Conservation (phyloP, 2,329 filamentous ascomycete species). For the Thielaviopsis cerberus region DNA sequence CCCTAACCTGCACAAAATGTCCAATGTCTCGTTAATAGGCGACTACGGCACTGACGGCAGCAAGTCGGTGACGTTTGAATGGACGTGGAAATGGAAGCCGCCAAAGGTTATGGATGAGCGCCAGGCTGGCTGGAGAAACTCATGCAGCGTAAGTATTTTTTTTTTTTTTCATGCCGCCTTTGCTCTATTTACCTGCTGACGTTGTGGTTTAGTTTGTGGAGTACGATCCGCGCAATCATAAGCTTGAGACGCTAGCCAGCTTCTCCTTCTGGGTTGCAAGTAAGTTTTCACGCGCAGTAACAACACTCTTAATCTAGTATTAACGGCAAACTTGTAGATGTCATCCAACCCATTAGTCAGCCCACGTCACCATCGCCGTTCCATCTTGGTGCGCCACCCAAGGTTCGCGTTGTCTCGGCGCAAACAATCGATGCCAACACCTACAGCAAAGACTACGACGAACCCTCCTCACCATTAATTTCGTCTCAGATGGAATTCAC, state of each 20-base stretch:
- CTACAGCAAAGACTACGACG: slow-evolving; percentile 50
- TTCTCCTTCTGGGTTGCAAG: slow-evolving; percentile 94
- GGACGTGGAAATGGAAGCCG: slow-evolving; percentile 93
- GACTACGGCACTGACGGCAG: slow-evolving; percentile 74
- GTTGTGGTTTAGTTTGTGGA: slow-evolving; percentile 56
- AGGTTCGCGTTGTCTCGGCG: slow-evolving; percentile 65
- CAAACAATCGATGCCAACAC: slow-evolving; percentile 73
- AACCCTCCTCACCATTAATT: slow-evolving; percentile 35
- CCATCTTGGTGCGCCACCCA: slow-evolving; percentile 52
- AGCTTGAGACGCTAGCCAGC: slow-evolving; percentile 68
- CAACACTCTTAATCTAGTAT: neutral
- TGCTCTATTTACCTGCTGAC: slow-evolving; percentile 15
- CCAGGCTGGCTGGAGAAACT: slow-evolving; percentile 85
- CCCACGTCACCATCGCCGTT: slow-evolving; percentile 54
- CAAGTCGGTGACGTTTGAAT: slow-evolving; percentile 72
- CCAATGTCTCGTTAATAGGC: slow-evolving; percentile 88
- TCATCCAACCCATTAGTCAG: slow-evolving; percentile 27
- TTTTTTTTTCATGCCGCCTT: neutral
- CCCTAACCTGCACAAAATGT: slow-evolving; percentile 90
- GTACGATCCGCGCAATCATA: slow-evolving; percentile 84
- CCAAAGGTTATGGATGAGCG: slow-evolving; percentile 66
- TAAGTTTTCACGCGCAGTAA: slow-evolving; percentile 21
- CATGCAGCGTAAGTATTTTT: slow-evolving; percentile 52
- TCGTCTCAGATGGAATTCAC: slow-evolving; percentile 19
- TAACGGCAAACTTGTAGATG: slow-evolving; percentile 21